Conservation (phyloP, 2,329 filamentous ascomycete genomes). For the Waltergamsia citrina region DNA sequence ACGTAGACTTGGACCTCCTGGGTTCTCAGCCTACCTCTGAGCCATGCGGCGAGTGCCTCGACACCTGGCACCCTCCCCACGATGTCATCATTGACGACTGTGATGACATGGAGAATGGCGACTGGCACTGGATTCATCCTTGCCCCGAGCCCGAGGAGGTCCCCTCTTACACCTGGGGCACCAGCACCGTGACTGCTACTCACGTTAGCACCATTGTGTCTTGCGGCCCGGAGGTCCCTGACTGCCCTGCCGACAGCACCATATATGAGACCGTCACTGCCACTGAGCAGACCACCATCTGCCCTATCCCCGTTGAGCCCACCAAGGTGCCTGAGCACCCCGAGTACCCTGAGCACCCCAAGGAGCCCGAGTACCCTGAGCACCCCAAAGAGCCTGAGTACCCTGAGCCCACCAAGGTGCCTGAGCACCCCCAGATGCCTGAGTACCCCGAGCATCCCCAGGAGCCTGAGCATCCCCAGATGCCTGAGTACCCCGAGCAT, state of each 20-base stretch:
- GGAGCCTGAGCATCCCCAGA: not conserved
- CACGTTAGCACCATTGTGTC: conserved; percentile 26
- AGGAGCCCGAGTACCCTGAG: not conserved
- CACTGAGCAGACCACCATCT: conserved; percentile 31
- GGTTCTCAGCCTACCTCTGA: conserved; percentile 5
- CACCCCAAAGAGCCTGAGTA: not conserved
- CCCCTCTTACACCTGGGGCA: conserved; percentile 25
- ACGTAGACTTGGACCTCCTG: conserved; percentile 8
- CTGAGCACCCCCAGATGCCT: conserved; percentile 1
- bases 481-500: not conserved
- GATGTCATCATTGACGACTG: conserved; percentile 24
- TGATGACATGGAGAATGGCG: conserved; percentile 15
- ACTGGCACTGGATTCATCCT: conserved; percentile 26
- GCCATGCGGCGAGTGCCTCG: conserved; percentile 15
- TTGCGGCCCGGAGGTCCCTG: conserved; percentile 22
- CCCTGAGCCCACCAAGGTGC: conserved; percentile 5
- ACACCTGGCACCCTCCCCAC: conserved; percentile 27
- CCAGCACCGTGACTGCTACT: conserved; percentile 30
- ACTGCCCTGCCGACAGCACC: conserved; percentile 27
- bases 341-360: not conserved
- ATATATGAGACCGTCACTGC: conserved; percentile 24
- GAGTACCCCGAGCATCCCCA: not conserved
- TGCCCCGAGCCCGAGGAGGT: conserved; percentile 14
- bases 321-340: conserved; percentile 3
- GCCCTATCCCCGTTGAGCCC: conserved; percentile 25